phyloP scores from a whole-genome alignment of 208 protist species.

The Phytomonas sp. region DNA sequence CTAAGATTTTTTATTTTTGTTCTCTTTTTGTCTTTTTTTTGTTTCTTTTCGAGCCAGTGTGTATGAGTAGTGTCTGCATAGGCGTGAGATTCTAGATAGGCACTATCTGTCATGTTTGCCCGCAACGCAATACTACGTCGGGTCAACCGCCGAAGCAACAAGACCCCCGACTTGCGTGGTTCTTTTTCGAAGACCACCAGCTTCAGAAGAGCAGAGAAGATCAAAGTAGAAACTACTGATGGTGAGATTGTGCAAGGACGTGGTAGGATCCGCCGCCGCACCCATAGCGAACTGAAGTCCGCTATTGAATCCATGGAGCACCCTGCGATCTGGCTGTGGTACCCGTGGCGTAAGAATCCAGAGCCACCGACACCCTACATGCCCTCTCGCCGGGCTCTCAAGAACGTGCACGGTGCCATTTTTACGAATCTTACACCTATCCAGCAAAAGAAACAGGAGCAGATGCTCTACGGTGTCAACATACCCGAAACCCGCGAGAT shows the following conservation, averaged over 20 bases:
- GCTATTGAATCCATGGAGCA: constrained; percentile 84
- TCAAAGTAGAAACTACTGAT: constrained; percentile 55
- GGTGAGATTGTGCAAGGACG: constrained; percentile 80
- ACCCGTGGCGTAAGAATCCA: constrained; percentile 89
- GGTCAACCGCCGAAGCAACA: constrained; percentile 48
- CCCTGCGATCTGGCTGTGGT: constrained; percentile 89
- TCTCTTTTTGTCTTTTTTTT: constrained; percentile 11
- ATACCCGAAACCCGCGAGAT: constrained; percentile 69
- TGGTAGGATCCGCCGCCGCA: constrained; percentile 68
- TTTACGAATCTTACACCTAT: constrained; percentile 70
- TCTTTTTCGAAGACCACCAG: constrained; percentile 73
- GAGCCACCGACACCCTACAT: constrained; percentile 86
- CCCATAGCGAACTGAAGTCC: constrained; percentile 76
- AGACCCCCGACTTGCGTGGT: constrained; percentile 60
- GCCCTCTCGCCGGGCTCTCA: constrained; percentile 79
- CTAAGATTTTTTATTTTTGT: constrained; percentile 2
- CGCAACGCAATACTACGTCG: constrained; percentile 27
- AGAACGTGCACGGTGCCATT: constrained; percentile 86
- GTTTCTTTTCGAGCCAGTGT: constrained; percentile 7
- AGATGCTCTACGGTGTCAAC: constrained; percentile 86
- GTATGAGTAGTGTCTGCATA: constrained; percentile 7
- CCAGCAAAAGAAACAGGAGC: constrained; percentile 85
- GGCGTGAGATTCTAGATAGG: background rate
- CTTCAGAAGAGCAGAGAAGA: constrained; percentile 76
- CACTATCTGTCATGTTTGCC: constrained; percentile 29